Evolutionary conservation across 345 rosid species (phyloP), one percentile per base, ranked within the genome.

Genomic region (Lepidium sativum): DNA sequence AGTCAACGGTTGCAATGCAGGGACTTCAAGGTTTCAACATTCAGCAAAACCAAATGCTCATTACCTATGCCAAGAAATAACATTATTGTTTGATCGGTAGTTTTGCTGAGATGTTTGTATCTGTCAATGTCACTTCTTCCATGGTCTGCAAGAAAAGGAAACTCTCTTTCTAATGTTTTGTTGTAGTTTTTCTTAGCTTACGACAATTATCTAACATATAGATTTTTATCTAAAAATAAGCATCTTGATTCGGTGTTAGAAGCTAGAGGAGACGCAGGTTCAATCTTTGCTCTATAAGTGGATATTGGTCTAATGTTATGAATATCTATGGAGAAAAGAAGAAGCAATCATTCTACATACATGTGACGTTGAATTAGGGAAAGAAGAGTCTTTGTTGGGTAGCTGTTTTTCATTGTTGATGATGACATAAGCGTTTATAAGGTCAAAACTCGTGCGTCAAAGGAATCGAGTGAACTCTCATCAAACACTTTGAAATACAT

Each of bases 51-150:
- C 83, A 77, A 42, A 86, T 94, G 97, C 72, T 73, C 69, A 88
- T 90, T 61, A 80, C 95, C 11, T 90, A 94, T 70, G 97, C 97
- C 40, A 94, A 90, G 91, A 94, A 90, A 62, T 94, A 94, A 73
- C 9, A 9, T 3, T 59, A 23, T 71, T 0, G 9, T 13, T 35
- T 34, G 10, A 4, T 65, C 2, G 10, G n/a, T 35, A 5, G 60
- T 40, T 20, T 16, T 16, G n/a, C 8, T 64, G 59, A 51, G 21
- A 64, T 18, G 11, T 51, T 29, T 50, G 50, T 50, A 38, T 60
- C 47, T 50, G 55, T 61, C 45, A 31, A 31, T 59, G 60, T 48
- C 48, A 32, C 25, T 42, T 15, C 14, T 45, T 67, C 45, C 18
- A 37, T 53, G 20, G 39, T 33, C 14, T 40, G 33, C 42, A 31